Conservation (phyloP, 257 asterid genomes). For the Cordia subcordata region DNA sequence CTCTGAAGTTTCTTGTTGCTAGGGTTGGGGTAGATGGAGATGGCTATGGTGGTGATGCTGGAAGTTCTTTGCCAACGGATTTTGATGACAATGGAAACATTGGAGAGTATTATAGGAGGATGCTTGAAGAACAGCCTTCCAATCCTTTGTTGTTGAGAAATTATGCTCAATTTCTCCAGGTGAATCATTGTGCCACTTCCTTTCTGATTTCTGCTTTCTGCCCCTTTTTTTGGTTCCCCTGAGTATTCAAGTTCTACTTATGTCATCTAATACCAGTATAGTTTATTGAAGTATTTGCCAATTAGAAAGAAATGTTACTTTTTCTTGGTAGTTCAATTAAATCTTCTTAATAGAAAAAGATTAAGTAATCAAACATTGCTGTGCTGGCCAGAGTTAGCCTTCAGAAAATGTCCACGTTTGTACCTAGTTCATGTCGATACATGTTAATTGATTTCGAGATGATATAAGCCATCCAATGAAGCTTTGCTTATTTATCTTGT, state of each 20-base stretch:
- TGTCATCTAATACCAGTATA: neutral
- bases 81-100: constrained; percentile 27
- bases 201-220: neutral
- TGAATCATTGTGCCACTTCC: constrained; percentile 18
- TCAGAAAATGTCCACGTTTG: too few relatives aligned
- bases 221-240: too few relatives aligned
- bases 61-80: constrained; percentile 7
- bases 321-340: too few relatives aligned
- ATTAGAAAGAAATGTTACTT: neutral
- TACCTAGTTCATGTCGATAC: too few relatives aligned
- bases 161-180: constrained; percentile 72
- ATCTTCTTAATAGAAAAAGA: too few relatives aligned
- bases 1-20: constrained; percentile 9
- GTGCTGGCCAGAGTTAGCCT: too few relatives aligned
- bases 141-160: constrained; percentile 50
- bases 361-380: too few relatives aligned
- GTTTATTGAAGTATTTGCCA: neutral
- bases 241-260: neutral
- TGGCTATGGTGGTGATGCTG: constrained; percentile 2
- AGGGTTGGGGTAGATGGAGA: constrained; percentile 11
- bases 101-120: constrained; percentile 31
- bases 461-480: too few relatives aligned
- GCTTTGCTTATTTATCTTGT: too few relatives aligned
- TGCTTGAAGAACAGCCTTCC: constrained; percentile 41
- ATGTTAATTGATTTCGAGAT: too few relatives aligned